Evolutionary conservation across 2,329 filamentous ascomycete species (phyloP).

Genomic region (Remersonia thermophila): DNA sequence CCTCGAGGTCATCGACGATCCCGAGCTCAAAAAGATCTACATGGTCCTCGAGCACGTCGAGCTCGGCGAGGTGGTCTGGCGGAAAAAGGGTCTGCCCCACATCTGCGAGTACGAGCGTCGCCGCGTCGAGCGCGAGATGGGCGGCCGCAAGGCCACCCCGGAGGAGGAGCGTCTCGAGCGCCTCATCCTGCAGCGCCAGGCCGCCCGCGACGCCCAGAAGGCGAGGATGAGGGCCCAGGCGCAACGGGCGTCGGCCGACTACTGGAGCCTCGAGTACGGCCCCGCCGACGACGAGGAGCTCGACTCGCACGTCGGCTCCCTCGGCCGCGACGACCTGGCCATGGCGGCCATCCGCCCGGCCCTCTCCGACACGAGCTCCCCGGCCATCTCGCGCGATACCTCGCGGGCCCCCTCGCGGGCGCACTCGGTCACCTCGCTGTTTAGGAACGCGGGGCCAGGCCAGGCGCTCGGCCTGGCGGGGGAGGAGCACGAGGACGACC

Average conservation of each 20-base stretch:
- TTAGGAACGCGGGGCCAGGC: conserved; percentile 21
- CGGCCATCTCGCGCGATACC: conserved; percentile 27
- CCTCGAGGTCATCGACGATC: conserved; percentile 94
- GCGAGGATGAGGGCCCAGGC: conserved; percentile 37
- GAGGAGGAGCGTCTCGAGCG: conserved; percentile 50
- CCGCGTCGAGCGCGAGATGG: conserved; percentile 62
- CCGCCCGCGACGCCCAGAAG: conserved; percentile 44
- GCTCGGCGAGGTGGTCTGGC: conserved; percentile 86
- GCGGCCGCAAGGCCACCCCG: conserved; percentile 43
- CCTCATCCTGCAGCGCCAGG: conserved; percentile 46
- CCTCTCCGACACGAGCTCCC: conserved; percentile 27
- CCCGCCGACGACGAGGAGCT: conserved; percentile 39
- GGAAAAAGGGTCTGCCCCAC: conserved; percentile 73
- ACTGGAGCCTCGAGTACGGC: conserved; percentile 79
- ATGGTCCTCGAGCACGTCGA: conserved; percentile 94
- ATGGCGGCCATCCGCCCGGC: conserved; percentile 25
- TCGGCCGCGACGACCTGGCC: conserved; percentile 29
- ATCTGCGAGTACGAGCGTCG: conserved; percentile 74
- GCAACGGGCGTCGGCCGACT: conserved; percentile 44
- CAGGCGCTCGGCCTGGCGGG: conserved; percentile 21
- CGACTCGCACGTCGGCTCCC: conserved; percentile 32
- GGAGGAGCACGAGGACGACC: conserved; percentile 44
- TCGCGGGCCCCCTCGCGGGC: conserved; percentile 37
- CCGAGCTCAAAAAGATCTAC: conserved; percentile 93
- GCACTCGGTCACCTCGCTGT: conserved; percentile 33